Percentiles rank a stretch among this genome's conserved stretches.
These are phyloP conservation scores for Didymella pinodella DNA, from an alignment of 2,329 filamentous ascomycete genomes.

Conservation along the genomic window DNA sequence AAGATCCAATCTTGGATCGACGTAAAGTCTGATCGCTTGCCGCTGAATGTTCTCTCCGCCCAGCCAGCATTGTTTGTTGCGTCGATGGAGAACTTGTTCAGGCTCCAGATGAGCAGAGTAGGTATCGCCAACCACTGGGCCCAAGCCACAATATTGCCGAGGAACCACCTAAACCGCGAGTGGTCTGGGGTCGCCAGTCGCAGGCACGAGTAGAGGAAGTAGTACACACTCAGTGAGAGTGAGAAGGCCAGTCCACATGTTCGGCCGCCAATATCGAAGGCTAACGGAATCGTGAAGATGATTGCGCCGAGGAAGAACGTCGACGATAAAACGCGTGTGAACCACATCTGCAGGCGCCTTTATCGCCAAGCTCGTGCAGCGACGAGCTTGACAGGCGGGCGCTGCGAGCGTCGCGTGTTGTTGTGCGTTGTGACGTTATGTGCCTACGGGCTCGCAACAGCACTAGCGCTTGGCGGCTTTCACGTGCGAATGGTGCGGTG, in stretches of 20 bases:
- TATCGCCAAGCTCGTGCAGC: slow-evolving; percentile 57
- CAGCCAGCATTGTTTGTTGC: slow-evolving; percentile 73
- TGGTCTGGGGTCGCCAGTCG: slow-evolving; percentile 81
- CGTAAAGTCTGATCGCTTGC: slow-evolving; percentile 68
- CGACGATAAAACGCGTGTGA: slow-evolving; percentile 81
- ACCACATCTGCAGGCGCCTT: slow-evolving; percentile 73
- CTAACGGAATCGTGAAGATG: slow-evolving; percentile 93
- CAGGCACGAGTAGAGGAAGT: slow-evolving; percentile 83
- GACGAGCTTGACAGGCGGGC: slow-evolving; percentile 51
- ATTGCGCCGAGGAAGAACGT: slow-evolving; percentile 88
- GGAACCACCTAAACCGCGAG: slow-evolving; percentile 76
- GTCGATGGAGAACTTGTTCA: slow-evolving; percentile 95
- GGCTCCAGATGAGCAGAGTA: slow-evolving; percentile 87
- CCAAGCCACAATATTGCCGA: slow-evolving; percentile 73
- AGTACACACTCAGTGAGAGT: slow-evolving; percentile 86
- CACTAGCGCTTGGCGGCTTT: slow-evolving; percentile 43
- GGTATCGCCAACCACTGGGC: slow-evolving; percentile 90
- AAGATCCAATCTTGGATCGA: slow-evolving; percentile 85
- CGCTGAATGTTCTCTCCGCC: slow-evolving; percentile 80
- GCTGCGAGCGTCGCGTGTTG: slow-evolving; percentile 30
- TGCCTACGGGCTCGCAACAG: slow-evolving; percentile 8
- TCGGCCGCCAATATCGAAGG: slow-evolving; percentile 96
- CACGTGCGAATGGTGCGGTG: slow-evolving; percentile 41
- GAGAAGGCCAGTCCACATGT: slow-evolving; percentile 95
- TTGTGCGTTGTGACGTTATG: slow-evolving; percentile 27